Percentiles rank a stretch among this genome's conserved stretches.
Conservation (phyloP, 2,329 filamentous ascomycete genomes). For the Mycogone perniciosa region DNA sequence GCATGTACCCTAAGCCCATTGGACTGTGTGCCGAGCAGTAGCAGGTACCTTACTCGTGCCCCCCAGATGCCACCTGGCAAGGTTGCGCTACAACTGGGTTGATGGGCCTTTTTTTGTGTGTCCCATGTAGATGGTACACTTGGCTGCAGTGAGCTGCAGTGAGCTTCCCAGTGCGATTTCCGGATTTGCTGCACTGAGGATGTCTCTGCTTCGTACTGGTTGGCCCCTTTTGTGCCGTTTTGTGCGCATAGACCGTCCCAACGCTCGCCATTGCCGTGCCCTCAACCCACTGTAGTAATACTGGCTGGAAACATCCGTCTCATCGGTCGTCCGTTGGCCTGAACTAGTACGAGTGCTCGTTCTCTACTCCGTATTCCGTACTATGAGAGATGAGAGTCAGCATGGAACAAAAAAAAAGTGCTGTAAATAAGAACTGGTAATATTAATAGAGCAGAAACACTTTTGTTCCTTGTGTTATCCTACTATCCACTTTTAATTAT, state of each 20-base stretch:
- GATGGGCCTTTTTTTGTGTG: neutral
- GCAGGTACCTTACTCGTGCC: slow-evolving; percentile 8
- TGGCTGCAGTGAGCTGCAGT: slow-evolving; percentile 2
- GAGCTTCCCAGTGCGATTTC: slow-evolving; percentile 7
- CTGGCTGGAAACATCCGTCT: neutral
- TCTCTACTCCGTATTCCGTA: too few relatives aligned
- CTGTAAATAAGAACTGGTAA: neutral
- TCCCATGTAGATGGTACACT: slow-evolving; percentile 7
- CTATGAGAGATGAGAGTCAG: neutral
- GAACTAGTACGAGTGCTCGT: too few relatives aligned
- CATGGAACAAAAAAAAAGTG: neutral
- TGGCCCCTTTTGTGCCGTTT: neutral
- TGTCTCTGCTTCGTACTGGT: slow-evolving; percentile 3
- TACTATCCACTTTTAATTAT: neutral
- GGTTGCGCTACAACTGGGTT: slow-evolving; percentile 5
- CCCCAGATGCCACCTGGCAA: slow-evolving; percentile 13
- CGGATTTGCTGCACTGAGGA: slow-evolving; percentile 1
- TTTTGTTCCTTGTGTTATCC: neutral
- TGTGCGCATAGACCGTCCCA: neutral
- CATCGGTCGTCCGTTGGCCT: neutral
- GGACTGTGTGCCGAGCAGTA: slow-evolving; percentile 5
- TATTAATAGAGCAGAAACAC: too few relatives aligned
- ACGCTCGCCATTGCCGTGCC: too few relatives aligned
- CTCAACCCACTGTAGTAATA: neutral
- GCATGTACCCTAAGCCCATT: neutral